phyloP scores from a whole-genome alignment of 2,329 filamentous ascomycete genomes.

The Septoria petroselini region DNA sequence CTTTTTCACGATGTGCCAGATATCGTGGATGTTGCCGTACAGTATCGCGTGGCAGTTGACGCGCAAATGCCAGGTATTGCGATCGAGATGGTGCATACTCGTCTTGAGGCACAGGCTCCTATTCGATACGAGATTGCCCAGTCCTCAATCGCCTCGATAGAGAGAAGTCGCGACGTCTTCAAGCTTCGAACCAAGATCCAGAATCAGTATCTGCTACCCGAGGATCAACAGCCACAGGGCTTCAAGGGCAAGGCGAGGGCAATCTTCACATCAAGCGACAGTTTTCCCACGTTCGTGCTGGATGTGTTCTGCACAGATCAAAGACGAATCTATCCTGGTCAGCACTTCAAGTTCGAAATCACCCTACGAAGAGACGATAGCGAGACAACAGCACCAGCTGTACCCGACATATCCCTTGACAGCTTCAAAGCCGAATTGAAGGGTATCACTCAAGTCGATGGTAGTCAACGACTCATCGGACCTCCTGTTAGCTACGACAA shows the following conservation, averaged over 20 bases:
- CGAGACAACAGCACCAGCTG: conserved; percentile 14
- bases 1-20: conserved; percentile 24
- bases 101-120: conserved; percentile 7
- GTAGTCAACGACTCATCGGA: conserved; percentile 16
- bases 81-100: conserved; percentile 14
- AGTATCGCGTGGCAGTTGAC: conserved; percentile 16
- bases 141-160: conserved; percentile 9
- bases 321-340: conserved; percentile 21
- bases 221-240: conserved; percentile 22
- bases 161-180: conserved; percentile 8
- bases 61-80: conserved; percentile 25
- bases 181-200: conserved; percentile 19
- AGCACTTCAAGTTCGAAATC: conserved; percentile 21
- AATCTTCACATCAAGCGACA: conserved; percentile 21
- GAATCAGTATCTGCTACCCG: conserved; percentile 26
- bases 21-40: conserved; percentile 18
- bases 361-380: conserved; percentile 15
- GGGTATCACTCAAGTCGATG: conserved; percentile 19
- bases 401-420: conserved; percentile 18
- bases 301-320: conserved; percentile 23
- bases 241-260: conserved; percentile 28
- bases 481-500: conserved; percentile 14
- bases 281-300: conserved; percentile 24
- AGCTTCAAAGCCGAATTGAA: conserved; percentile 19
- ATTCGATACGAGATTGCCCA: conserved; percentile 16